These are phyloP conservation scores for Effrenium voratum DNA, from an alignment of 73 alveolate genomes.

Conservation along the genomic window DNA sequence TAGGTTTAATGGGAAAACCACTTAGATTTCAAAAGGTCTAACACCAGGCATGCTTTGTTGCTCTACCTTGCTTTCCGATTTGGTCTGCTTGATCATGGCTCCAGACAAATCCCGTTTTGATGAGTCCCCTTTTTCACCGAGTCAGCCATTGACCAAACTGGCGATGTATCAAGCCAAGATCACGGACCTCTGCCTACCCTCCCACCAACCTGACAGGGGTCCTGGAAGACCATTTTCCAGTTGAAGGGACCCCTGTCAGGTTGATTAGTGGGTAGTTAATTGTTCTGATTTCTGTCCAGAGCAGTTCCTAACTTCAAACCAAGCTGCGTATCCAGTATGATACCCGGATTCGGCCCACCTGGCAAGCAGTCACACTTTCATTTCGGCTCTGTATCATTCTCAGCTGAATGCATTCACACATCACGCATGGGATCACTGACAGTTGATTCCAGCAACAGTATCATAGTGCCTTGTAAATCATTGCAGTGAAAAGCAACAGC, in stretches of 20 bases:
- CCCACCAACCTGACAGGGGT: background rate
- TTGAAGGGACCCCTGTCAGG: background rate
- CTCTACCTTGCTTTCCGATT: too few relatives aligned
- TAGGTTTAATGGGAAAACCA: too few relatives aligned
- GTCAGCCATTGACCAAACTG: too few relatives aligned
- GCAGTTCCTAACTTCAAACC: background rate
- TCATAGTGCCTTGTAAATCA: background rate
- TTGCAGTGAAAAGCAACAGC: background rate
- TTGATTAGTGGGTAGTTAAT: too few relatives aligned
- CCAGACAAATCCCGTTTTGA: too few relatives aligned
- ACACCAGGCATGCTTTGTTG: too few relatives aligned
- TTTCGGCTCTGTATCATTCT: background rate
- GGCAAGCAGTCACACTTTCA: background rate
- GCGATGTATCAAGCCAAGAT: background rate
- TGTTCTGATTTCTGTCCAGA: background rate
- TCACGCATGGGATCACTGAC: background rate
- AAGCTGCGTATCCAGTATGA: slow-evolving; percentile 16
- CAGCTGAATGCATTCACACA: background rate
- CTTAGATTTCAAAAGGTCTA: too few relatives aligned
- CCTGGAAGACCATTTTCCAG: background rate
- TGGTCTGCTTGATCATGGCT: too few relatives aligned
- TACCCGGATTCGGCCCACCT: slow-evolving; percentile 53
- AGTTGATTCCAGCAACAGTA: background rate
- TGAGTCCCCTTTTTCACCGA: too few relatives aligned
- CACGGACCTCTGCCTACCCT: background rate